These are phyloP conservation scores for Amphirosellinia nigrospora DNA, from an alignment of 495 filamentous ascomycete species.

Conservation along the genomic window DNA sequence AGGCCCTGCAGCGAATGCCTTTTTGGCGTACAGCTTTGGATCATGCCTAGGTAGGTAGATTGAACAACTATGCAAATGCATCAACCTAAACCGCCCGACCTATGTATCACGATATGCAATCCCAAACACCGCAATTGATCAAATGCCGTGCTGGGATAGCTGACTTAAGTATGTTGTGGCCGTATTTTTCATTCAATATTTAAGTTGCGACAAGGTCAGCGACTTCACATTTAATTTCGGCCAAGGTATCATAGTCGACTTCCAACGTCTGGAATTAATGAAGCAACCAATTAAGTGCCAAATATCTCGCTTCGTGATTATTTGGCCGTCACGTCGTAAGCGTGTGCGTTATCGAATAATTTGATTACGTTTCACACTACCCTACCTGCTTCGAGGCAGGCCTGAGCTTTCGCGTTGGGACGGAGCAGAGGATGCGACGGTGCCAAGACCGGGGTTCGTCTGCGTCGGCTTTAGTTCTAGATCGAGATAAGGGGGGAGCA, in stretches of 20 bases:
- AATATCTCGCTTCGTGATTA: background rate
- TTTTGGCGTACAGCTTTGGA: too few species aligned
- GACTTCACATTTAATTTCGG: background rate
- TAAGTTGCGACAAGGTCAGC: background rate
- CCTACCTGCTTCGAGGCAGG: constrained; percentile 4
- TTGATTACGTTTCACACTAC: constrained; percentile 7
- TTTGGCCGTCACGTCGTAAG: background rate
- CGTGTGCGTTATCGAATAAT: constrained; percentile 14
- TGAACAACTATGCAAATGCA: too few species aligned
- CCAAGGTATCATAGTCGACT: background rate
- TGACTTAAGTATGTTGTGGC: too few species aligned
- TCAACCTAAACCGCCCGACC: too few species aligned
- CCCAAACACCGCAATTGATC: background rate
- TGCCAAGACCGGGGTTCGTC: constrained; percentile 21
- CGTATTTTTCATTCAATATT: background rate
- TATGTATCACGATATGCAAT: background rate
- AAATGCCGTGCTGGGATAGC: background rate
- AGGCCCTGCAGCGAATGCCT: too few species aligned
- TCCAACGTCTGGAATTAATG: background rate
- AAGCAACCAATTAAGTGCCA: background rate
- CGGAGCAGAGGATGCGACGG: constrained; percentile 7
- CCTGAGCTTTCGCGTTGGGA: constrained; percentile 1
- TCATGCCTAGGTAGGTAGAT: too few species aligned
- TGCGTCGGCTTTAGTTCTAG: constrained; percentile 14
- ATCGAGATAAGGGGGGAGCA: constrained; percentile 8